Base-by-base conservation (phyloP, 805 yeast genomes). In the Zygosaccharomyces rouxii region DNA sequence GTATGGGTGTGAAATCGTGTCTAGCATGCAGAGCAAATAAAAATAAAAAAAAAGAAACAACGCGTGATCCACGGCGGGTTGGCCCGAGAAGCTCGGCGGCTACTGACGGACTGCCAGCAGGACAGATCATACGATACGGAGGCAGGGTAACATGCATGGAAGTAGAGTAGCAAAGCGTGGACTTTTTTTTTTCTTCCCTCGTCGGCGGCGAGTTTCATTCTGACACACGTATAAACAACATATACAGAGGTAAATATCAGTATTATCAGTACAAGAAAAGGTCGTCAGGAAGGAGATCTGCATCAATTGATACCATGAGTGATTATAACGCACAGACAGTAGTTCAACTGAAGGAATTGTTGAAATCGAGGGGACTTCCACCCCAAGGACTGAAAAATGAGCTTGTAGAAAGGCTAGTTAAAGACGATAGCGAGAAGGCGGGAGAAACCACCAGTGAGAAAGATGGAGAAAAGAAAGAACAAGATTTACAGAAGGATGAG, bases 361-460 rank as follows among this genome's bases (percentile, higher is more conserved):
- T 92, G 58, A 83, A 84, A 58, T 68, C 75, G 19, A 81, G 82
- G 52, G 85, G 84, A 1, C 76, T 92, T 44, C 66, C 94, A 2
- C 72, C 74, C 5, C 78, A 78, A 35, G 98, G 98, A 19, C 82
- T 87, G 57, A 92, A 92, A 67, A 81, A 84, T 38, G 97, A 89
- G 45, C 71, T 86, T 56, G 71, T 86, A 48, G 77, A 77, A 13
- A 76, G 94, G 57, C 71, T 86, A 53, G 78, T 73, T 50, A 88
- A 81, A 52, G 66, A 75, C 28, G 90, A 83, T 57, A 65, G 63
- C 50, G 60, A 66, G 38, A 28, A 25, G 30, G 21, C 14, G 18
- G 18, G 13, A 23, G 7, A 31, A 9, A 33, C 16, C 19, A 11
- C 28, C 11, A 31, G 13, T 7, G 66, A 57, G 37, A 68, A 16